These are phyloP conservation scores for Pelargonium cotyledonis DNA, from an alignment of 441 rosid species.

Conservation along the genomic window DNA sequence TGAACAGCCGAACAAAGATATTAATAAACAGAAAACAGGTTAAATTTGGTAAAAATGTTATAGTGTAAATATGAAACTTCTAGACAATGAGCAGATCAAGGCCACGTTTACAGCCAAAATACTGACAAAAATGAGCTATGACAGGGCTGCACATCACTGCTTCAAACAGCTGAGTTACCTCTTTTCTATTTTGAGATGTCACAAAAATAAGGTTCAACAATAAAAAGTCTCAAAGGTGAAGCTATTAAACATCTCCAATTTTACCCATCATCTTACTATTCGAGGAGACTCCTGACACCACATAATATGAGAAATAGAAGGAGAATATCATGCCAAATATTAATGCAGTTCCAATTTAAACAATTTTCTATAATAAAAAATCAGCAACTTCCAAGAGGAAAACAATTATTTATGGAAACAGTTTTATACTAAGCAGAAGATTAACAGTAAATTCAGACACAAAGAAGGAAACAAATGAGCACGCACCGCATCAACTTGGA, in stretches of 20 bases:
- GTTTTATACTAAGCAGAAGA: neutral
- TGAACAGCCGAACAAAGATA: too few species aligned
- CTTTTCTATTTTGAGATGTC: neutral
- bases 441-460: neutral
- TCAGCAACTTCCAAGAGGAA: neutral
- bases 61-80: too few species aligned
- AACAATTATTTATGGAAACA: neutral
- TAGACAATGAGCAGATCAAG: too few species aligned
- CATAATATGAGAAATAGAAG: neutral
- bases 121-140: neutral
- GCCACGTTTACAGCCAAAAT: neutral
- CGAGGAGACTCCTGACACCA: neutral
- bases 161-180: neutral
- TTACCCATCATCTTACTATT: neutral
- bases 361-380: too few species aligned
- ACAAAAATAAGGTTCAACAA: neutral
- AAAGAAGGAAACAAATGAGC: slow-evolving; percentile 13
- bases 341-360: too few species aligned
- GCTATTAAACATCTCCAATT: neutral
- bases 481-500: slow-evolving; percentile 90
- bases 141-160: neutral
- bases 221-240: neutral
- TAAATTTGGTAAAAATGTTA: too few species aligned
- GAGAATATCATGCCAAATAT: neutral
- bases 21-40: too few species aligned